Percentiles rank a stretch among this genome's conserved stretches.
phyloP scores from a whole-genome alignment of 805 yeast species.

The Ogataea nakhonphanomensis region DNA sequence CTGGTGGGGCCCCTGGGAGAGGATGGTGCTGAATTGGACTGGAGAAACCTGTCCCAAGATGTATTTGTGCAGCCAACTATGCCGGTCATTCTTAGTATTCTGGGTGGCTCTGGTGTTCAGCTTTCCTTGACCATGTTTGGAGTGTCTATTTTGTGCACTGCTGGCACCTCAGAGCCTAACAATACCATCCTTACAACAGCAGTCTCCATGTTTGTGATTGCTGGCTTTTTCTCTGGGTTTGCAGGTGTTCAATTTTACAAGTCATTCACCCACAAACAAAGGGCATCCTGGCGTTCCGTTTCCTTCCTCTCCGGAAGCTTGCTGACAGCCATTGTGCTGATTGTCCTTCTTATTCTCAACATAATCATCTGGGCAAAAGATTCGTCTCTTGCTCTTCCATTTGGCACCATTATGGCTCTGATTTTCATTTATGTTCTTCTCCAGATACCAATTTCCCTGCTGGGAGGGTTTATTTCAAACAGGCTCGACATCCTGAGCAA shows the following conservation, averaged over 20 bases:
- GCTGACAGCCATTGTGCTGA: slow-evolving; percentile 46
- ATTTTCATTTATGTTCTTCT: slow-evolving; percentile 57
- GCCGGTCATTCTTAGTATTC: slow-evolving; percentile 47
- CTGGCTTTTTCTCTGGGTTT: slow-evolving; percentile 75
- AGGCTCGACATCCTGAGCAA: slow-evolving; percentile 23
- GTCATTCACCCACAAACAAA: slow-evolving; percentile 43
- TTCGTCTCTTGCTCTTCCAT: slow-evolving; percentile 74
- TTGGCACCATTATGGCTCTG: slow-evolving; percentile 64
- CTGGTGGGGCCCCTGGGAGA: slow-evolving; percentile 10
- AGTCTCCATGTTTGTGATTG: slow-evolving; percentile 54
- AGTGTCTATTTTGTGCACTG: slow-evolving; percentile 54
- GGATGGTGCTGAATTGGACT: slow-evolving; percentile 29
- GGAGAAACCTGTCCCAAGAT: slow-evolving; percentile 55
- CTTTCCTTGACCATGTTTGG: slow-evolving; percentile 61
- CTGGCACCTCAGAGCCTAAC: slow-evolving; percentile 58
- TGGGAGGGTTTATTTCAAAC: slow-evolving; percentile 59
- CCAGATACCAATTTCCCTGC: slow-evolving; percentile 70
- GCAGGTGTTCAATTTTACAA: slow-evolving; percentile 62
- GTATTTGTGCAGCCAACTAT: slow-evolving; percentile 51
- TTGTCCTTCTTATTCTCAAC: slow-evolving; percentile 55
- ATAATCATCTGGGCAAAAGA: slow-evolving; percentile 72
- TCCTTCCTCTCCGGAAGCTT: slow-evolving; percentile 47
- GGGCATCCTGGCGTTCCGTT: slow-evolving; percentile 36
- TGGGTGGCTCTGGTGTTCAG: slow-evolving; percentile 75
- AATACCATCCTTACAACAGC: slow-evolving; percentile 63